A percentile compares a stretch with the other conserved stretches of the same genome.
Evolutionary conservation across 2,329 filamentous ascomycete genomes (phyloP).

Genomic region (Gyromitra esculenta): DNA sequence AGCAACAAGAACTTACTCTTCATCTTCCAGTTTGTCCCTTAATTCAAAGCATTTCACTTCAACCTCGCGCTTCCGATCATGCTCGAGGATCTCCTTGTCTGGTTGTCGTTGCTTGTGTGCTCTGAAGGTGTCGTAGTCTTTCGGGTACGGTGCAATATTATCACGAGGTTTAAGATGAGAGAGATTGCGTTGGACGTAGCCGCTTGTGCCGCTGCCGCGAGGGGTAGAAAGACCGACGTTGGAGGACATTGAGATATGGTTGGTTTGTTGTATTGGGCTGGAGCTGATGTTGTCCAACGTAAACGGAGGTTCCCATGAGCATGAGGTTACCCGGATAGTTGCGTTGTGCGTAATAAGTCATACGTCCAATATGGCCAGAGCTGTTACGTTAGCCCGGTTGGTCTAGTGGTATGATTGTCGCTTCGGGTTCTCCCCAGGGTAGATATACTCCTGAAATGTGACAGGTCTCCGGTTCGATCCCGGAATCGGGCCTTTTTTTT

Average conservation of each 20-base stretch:
- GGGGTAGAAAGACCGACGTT: constrained; percentile 97
- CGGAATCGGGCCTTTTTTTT: constrained; percentile 46
- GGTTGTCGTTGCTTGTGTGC: constrained; percentile 80
- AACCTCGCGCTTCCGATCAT: constrained; percentile 88
- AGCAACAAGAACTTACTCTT: constrained; percentile 68
- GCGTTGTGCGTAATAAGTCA: not conserved
- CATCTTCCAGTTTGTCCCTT: constrained; percentile 89
- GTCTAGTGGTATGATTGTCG: constrained; percentile 50
- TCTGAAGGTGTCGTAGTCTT: constrained; percentile 64
- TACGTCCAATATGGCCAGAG: not conserved
- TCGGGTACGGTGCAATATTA: constrained; percentile 74
- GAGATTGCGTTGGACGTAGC: constrained; percentile 95
- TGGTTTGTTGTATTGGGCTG: not conserved
- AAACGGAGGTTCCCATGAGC: not conserved
- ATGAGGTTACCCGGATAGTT: constrained; percentile 17
- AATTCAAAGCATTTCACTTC: constrained; percentile 94
- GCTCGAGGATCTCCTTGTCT: constrained; percentile 90
- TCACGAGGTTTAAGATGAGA: constrained; percentile 88
- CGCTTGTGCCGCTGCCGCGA: constrained; percentile 92
- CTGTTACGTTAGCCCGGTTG: constrained; percentile 14
- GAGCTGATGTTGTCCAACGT: not conserved
- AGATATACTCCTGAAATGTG: constrained; percentile 49
- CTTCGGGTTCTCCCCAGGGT: constrained; percentile 47
- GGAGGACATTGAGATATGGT: constrained; percentile 75
- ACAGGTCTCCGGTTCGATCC: constrained; percentile 51